Evolutionary conservation across 164 flowering plant species (phyloP).

Genomic region (Magnolia sinica): DNA sequence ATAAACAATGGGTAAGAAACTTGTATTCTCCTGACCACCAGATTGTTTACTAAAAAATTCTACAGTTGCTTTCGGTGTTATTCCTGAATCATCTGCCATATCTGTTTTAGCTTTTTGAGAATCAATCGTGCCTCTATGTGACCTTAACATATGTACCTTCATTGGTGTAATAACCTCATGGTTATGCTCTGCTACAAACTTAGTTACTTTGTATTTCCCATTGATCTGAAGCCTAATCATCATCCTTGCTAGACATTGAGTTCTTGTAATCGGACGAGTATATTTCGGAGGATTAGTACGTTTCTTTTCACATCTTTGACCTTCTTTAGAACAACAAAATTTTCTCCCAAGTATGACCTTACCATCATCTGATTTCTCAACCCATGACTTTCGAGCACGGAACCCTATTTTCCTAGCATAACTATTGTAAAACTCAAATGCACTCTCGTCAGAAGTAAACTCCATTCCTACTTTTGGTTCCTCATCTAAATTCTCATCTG

Average conservation of each 20-base stretch:
- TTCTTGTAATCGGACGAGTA: not conserved
- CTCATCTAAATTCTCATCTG: not conserved
- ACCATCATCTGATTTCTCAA: slow-evolving; percentile 10
- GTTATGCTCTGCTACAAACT: slow-evolving; percentile 8
- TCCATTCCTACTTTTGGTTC: slow-evolving; percentile 8
- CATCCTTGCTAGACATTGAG: slow-evolving; percentile 3
- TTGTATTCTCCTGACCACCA: not conserved
- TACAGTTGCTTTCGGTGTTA: not conserved
- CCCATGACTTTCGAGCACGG: not conserved
- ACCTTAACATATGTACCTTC: slow-evolving; percentile 9
- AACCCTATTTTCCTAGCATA: slow-evolving; percentile 4
- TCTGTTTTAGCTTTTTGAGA: not conserved
- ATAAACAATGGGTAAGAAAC: not conserved
- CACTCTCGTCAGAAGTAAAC: not conserved
- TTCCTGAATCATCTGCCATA: not conserved
- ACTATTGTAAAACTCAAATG: not conserved
- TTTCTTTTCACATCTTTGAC: not conserved
- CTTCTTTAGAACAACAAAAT: slow-evolving; percentile 7
- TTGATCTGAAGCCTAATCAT: not conserved
- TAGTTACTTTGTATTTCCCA: slow-evolving; percentile 1
- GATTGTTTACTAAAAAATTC: not conserved
- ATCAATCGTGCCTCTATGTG: not conserved
- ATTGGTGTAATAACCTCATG: slow-evolving; percentile 11
- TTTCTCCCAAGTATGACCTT: slow-evolving; percentile 1
- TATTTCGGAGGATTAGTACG: not conserved